Percentiles rank a stretch among this genome's conserved stretches.
phyloP scores from a whole-genome alignment of 2,329 filamentous ascomycete species.

The Thelonectria discophora region DNA sequence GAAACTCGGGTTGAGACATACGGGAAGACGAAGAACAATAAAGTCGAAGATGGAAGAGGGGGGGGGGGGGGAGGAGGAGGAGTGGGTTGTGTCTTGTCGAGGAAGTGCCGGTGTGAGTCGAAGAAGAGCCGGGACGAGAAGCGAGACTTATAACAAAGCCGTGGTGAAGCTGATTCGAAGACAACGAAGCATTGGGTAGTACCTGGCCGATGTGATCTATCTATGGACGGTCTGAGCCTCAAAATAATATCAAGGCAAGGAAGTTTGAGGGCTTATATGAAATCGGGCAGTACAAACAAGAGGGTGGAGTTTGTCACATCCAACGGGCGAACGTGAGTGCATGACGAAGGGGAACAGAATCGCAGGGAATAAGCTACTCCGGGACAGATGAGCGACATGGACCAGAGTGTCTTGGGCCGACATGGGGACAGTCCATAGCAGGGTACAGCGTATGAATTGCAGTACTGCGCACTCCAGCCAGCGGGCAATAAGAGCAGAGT shows the following conservation, averaged over 20 bases:
- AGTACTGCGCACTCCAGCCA: conserved; percentile 32
- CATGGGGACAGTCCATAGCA: conserved; percentile 39
- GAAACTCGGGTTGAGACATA: conserved; percentile 44
- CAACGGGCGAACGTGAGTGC: conserved; percentile 36
- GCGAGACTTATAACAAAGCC: conserved; percentile 35
- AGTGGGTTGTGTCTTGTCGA: conserved; percentile 26
- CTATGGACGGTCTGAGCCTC: conserved; percentile 45
- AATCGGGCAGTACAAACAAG: conserved; percentile 39
- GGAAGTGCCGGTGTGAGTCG: conserved; percentile 30
- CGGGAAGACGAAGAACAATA: conserved; percentile 36
- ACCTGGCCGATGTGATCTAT: conserved; percentile 41
- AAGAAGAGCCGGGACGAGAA: conserved; percentile 26
- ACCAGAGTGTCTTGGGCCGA: conserved; percentile 19
- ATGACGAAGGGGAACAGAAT: conserved; percentile 43
- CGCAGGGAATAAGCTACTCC: conserved; percentile 40
- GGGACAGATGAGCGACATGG: conserved; percentile 41
- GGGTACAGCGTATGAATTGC: conserved; percentile 40
- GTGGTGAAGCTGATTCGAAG: conserved; percentile 34
- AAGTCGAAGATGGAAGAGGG: conserved; percentile 32
- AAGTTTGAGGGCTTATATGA: conserved; percentile 46
- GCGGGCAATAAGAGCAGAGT: conserved; percentile 39
- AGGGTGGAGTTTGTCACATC: conserved; percentile 33
- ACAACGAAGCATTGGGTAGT: conserved; percentile 37
- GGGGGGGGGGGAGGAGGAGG: conserved; percentile 16
- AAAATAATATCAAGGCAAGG: conserved; percentile 42